Base-by-base conservation (phyloP, 2,329 filamentous ascomycete species). In the Fusarium bulbicola region DNA sequence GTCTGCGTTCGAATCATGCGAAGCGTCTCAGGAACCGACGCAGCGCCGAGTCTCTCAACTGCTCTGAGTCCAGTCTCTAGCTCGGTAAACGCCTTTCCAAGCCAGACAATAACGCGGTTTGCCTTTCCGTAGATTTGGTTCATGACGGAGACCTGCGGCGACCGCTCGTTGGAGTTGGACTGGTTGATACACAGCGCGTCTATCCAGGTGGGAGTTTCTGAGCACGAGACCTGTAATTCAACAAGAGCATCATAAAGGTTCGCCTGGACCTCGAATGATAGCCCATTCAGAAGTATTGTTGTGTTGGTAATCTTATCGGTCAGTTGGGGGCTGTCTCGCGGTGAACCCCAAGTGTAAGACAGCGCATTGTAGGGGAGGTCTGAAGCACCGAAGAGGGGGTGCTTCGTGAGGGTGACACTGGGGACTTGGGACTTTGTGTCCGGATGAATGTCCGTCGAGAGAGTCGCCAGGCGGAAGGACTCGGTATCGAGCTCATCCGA, bases 161-260 rank as follows among this genome's bases (percentile, higher is more conserved):
- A 61, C 15, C 63, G 30, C 30, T 68, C 65, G 10, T 14, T 13
- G 1, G 30, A 4, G 20, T 52, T n/a, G 6, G 16, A 47, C 11
- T 68, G 65, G n/a, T 67, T 68, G 18, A 68, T 67, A 7, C 65
- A 68, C 0, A 68, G 15, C 0, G 65, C 65, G 13, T 68, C 65
- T 1, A 68, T 53, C 65, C 54, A 68, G 7, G 62, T 54, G 13
- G 46, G 46, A 4, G 20, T 39, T 5, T 21, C 54, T 1, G 36
- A 1, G 3, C 46, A 53, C 4, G 63, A 26, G 5, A 11, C 10
- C 1, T 34, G 21, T 1, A 68, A 32, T 16, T 49, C 65, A 5
- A 39, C 0, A 15, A 67, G 54, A 0, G 65, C 54, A 26, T 62
- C 30, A 7, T 62, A 43, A 1, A 68, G 40, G 3, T 68, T 68